Evolutionary conservation across 2,329 filamentous ascomycete genomes (phyloP), one percentile per base, ranked within the genome.

Genomic region (Cladosporium oxysporum): DNA sequence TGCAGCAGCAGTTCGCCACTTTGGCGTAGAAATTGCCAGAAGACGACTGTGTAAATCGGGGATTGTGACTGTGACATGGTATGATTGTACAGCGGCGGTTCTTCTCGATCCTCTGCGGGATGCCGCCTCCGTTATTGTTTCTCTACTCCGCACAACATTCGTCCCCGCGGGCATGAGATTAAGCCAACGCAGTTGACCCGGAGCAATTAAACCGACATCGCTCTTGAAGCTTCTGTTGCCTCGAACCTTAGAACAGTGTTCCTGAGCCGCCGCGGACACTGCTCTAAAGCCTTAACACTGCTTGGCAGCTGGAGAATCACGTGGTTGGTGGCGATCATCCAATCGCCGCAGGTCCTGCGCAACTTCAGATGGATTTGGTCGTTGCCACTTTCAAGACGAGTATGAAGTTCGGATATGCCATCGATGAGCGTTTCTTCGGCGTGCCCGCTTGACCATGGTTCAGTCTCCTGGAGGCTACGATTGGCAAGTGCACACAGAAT

Each of bases 241-340:
- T 14, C 5, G 5, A 57, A 57, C 53, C 53, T 57, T 57, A 35
- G 4, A 11, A 8, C 53, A 28, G 53, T 35, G 29, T 35, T 35
- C 29, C 29, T 57, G 18, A 37, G 53, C n/a, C 53, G 28, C 53
- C 53, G 53, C 53, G 53, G 53, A 26, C 18, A 23, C 53, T 57
- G 35, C 18, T 12, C 16, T 1, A n/a, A 57, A 2, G 31, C 31
- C 53, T 4, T 0, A 3, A 26, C 53, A 11, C 18, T 23, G 21
- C 4, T 5, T 29, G 11, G n/a, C 1, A 8, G 16, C 53, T 4
- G n/a, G n/a, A 0, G 1, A 8, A 23, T 57, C 18, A 10, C 7
- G 53, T 31, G 49, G 8, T 18, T 3, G 4, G 2, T 6, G n/a
- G 28, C 53, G 5, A 16, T 10, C n/a, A 10, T 33, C 28, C 53